phyloP scores from a whole-genome alignment of 306 rosid genomes.

The Mucuna pruriens region DNA sequence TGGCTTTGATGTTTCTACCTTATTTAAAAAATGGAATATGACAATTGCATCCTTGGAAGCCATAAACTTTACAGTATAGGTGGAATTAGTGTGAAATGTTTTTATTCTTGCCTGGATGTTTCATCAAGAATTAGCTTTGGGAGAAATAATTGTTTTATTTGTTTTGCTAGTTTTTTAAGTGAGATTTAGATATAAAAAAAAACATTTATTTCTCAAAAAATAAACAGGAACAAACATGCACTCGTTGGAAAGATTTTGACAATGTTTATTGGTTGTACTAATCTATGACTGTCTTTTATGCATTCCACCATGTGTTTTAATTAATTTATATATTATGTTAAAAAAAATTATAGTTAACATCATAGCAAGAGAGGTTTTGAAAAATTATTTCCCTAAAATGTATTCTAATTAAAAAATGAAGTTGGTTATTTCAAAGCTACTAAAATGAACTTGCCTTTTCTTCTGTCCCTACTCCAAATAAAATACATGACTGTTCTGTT shows the following conservation, averaged over 20 bases:
- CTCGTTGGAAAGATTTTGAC: background rate
- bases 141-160: background rate
- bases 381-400: background rate
- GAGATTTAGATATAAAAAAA: background rate
- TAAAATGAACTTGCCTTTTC: too few species aligned
- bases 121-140: conserved; percentile 4
- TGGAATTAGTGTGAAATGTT: background rate
- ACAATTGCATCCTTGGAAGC: background rate
- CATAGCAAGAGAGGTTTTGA: background rate
- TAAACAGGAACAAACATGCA: background rate
- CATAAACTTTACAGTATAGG: background rate
- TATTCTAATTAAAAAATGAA: background rate
- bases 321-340: background rate
- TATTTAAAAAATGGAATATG: background rate
- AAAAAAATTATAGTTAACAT: background rate
- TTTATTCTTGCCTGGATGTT: background rate
- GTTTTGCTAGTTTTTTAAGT: background rate
- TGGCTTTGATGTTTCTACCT: background rate
- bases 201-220: background rate
- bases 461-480: too few species aligned
- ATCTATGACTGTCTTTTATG: background rate
- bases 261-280: background rate
- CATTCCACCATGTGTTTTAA: background rate
- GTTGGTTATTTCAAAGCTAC: background rate
- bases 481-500: too few species aligned